Base-by-base conservation (phyloP, 208 protist species). In the Phytomonas sp. region DNA sequence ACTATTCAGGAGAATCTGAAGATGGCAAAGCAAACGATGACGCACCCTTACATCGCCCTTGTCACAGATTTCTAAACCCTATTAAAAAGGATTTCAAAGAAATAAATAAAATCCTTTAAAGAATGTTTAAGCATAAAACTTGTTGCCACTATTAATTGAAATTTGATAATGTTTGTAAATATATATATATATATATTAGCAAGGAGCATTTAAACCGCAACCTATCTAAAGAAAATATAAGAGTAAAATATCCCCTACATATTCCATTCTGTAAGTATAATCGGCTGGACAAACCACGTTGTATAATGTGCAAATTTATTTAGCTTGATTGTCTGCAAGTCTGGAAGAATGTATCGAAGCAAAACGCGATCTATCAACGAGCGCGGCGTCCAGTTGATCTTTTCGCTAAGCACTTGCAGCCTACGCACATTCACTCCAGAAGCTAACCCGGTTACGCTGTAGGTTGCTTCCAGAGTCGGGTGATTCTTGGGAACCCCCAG, bases 241-340 rank as follows among this genome's bases (percentile, higher is more conserved):
- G 61, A 40, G 23, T 1, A 12, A 65, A 23, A 37, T 7, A 11
- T 26, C 23, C 7, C 26, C 26, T 56, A 56, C 45, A 23, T 26
- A 26, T 56, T 56, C 45, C 45, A 56, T 56, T 56, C 45, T 26
- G 10, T 56, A 12, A 91, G 77, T 4, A 26, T 29, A 0, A 91
- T 77, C 6, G 84, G 78, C 56, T 92, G 86, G 40, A 94, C 76
- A 77, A 89, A 84, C 83, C 87, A 94, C 40, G 89, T 90, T 14
- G 79, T 84, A 72, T 94, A 92, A 67, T 91, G 80, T n/a, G 84
- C 89, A 59, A 83, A 81, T 64, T 89, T 88, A 63, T 77, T 79
- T 59, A 94, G 76, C 68, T 80, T 86, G 52, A 74, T 31, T 34
- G 76, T 69, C 52, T 83, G 72, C 36, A 94, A 63, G 16, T 74